Evolutionary conservation across 345 rosid genomes (phyloP), one percentile per base, ranked within the genome.

Genomic region (Gossypium ekmanianum): DNA sequence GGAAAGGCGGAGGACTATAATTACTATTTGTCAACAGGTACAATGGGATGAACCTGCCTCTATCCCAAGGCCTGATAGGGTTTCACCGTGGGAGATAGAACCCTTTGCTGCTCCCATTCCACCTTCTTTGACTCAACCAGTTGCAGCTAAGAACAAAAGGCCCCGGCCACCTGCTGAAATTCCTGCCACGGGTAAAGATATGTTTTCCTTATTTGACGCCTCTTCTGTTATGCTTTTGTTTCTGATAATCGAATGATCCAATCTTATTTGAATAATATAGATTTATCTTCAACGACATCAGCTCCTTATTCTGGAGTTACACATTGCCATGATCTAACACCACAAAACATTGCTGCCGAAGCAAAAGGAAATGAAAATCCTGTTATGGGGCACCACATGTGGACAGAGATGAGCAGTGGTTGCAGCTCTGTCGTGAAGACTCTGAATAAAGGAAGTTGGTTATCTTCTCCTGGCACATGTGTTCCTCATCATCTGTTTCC

Each of bases 11-110:
- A 54, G 18, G 20, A 20, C 20, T 63, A 27, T 52, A n/a, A 61
- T n/a, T 61, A 62, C 50, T 55, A 12, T 62, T 22, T 52, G 72
- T 44, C 44, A 70, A 39, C 79, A 94, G 99, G 88, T 92, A 74
- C 97, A 91, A 63, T 95, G 98, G 99, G 99, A 95, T 83, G 99
- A 93, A 81, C 88, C 92, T 72, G 89, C 98, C 70, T 84, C 88
- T 9, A 82, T 92, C 71, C 78, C 79, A 78, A 88, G 97, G 83
- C 98, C 94, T 7, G 87, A 87, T n/a, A 85, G 90, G 84, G 95
- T 94, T 85, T 94, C 98, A 26, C 89, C 97, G 57, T 94, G 98
- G 98, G 98, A 94, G 74, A 84, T 92, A 29, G 97, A 94, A 74
- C 92, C 93, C 8, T 89, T 84, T 75, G 77, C 79, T 52, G 76